Conservation (phyloP, 495 filamentous ascomycete species). For the Trichoderma parareesei region DNA sequence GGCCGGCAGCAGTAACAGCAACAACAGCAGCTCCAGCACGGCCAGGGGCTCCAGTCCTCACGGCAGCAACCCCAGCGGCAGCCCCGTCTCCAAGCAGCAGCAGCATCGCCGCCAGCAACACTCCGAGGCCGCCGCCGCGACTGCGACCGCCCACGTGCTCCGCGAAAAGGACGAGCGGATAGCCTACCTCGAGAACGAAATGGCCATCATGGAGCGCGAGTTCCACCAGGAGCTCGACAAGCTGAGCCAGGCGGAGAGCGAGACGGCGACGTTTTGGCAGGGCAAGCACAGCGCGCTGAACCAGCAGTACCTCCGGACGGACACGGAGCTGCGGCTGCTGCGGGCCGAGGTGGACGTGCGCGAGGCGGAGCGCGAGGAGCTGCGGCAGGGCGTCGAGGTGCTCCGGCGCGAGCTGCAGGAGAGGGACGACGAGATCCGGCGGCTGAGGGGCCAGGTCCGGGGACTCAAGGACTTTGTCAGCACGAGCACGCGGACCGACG, state of each 20-base stretch:
- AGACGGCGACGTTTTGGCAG: slow-evolving; percentile 41
- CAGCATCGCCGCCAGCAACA: slow-evolving; percentile 3
- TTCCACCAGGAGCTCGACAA: slow-evolving; percentile 39
- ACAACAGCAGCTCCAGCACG: not conserved
- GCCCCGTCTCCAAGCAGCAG: not conserved
- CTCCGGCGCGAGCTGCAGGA: slow-evolving; percentile 26
- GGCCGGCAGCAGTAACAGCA: no score
- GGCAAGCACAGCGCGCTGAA: slow-evolving; percentile 34
- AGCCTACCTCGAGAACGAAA: slow-evolving; percentile 34
- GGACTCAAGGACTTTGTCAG: slow-evolving; percentile 51
- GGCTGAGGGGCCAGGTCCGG: slow-evolving; percentile 37
- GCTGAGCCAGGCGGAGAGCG: slow-evolving; percentile 35
- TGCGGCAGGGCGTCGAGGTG: slow-evolving; percentile 34
- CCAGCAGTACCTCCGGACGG: slow-evolving; percentile 31
- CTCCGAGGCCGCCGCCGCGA: slow-evolving; percentile 15
- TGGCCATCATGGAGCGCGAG: slow-evolving; percentile 35
- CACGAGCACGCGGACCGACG: slow-evolving; percentile 36
- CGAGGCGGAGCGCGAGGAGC: slow-evolving; percentile 29
- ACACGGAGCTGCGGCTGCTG: slow-evolving; percentile 36
- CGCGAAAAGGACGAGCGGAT: slow-evolving; percentile 36
- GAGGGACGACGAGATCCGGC: slow-evolving; percentile 36
- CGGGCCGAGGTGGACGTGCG: slow-evolving; percentile 32
- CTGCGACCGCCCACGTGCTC: slow-evolving; percentile 24
- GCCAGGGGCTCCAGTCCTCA: slow-evolving; percentile 9
- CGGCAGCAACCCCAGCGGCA: slow-evolving; percentile 11